Evolutionary conservation across 768 basidiomycete species (phyloP).

Genomic region (Pleurotus ostreatus): DNA sequence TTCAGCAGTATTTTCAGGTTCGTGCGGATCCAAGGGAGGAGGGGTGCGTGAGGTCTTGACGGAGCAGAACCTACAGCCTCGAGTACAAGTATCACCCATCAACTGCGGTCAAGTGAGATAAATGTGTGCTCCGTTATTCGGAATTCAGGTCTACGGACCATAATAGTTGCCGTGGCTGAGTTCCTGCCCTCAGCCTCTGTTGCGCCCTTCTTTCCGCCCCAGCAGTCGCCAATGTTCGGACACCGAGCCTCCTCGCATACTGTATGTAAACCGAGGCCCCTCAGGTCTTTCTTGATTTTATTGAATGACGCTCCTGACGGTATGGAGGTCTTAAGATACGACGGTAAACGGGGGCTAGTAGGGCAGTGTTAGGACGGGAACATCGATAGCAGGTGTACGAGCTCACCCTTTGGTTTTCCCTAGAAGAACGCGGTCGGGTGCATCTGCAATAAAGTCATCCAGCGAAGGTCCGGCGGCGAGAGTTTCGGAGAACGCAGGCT

Average conservation of each 20-base stretch:
- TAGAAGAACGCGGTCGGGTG: conserved; percentile 57
- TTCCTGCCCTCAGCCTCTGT: conserved; percentile 71
- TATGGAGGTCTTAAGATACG: conserved; percentile 86
- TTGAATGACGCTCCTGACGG: conserved; percentile 86
- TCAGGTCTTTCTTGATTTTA: conserved; percentile 91
- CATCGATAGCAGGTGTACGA: neutral
- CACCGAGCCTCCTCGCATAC: conserved; percentile 99
- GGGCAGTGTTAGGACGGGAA: neutral
- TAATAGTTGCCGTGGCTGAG: conserved; percentile 95
- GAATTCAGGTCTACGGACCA: conserved; percentile 50
- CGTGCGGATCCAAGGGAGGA: conserved; percentile 89
- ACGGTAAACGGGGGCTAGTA: conserved; percentile 77
- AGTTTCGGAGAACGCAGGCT: conserved; percentile 43
- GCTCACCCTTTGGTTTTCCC: conserved; percentile 68
- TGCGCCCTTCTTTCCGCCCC: conserved; percentile 78
- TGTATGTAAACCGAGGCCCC: conserved; percentile 88
- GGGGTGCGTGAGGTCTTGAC: conserved; percentile 91
- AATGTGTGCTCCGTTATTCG: neutral
- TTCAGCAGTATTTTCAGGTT: conserved; percentile 97
- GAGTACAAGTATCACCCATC: conserved; percentile 99
- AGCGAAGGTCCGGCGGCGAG: conserved; percentile 69
- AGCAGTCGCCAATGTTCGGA: conserved; percentile 99
- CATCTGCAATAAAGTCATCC: conserved; percentile 76
- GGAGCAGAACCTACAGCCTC: conserved; percentile 96
- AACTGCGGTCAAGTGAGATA: conserved; percentile 46